These are phyloP conservation scores for Clonostachys rosea DNA, from an alignment of 2,329 filamentous ascomycete genomes.

Conservation along the genomic window DNA sequence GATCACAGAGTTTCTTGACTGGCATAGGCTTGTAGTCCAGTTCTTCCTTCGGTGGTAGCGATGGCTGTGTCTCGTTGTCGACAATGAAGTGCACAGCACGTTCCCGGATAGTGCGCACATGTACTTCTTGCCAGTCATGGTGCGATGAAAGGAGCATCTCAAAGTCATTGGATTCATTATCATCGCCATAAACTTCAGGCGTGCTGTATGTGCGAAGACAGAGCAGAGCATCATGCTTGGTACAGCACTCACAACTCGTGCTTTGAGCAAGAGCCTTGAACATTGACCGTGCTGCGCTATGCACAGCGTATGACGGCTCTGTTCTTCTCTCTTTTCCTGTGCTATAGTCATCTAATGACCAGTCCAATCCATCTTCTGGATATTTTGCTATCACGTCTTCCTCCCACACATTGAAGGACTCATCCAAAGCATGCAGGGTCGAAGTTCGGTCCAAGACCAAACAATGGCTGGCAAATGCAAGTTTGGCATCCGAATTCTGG, in stretches of 20 bases:
- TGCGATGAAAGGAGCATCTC: slow-evolving; percentile 3
- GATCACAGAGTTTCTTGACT: slow-evolving; percentile 1
- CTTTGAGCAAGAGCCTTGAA: neutral
- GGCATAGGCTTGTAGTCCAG: neutral
- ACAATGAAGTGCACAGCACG: too few species aligned
- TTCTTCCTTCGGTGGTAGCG: neutral
- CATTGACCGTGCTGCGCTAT: neutral
- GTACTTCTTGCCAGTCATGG: slow-evolving; percentile 2
- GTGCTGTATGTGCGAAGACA: slow-evolving; percentile 1
- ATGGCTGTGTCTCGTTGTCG: too few species aligned
- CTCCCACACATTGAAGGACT: neutral
- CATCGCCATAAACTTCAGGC: neutral
- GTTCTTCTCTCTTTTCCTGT: neutral
- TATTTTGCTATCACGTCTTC: neutral
- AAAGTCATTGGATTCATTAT: neutral
- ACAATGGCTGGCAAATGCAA: neutral
- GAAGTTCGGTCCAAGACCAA: neutral
- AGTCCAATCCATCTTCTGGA: neutral
- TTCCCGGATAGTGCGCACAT: neutral
- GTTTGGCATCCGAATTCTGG: neutral
- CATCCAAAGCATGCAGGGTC: neutral
- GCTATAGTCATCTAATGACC: neutral
- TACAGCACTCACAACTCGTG: too few species aligned
- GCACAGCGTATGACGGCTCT: neutral
- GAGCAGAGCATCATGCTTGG: neutral